Conservation (phyloP, 2,329 filamentous ascomycete species). For the Arthroderma sp. region DNA sequence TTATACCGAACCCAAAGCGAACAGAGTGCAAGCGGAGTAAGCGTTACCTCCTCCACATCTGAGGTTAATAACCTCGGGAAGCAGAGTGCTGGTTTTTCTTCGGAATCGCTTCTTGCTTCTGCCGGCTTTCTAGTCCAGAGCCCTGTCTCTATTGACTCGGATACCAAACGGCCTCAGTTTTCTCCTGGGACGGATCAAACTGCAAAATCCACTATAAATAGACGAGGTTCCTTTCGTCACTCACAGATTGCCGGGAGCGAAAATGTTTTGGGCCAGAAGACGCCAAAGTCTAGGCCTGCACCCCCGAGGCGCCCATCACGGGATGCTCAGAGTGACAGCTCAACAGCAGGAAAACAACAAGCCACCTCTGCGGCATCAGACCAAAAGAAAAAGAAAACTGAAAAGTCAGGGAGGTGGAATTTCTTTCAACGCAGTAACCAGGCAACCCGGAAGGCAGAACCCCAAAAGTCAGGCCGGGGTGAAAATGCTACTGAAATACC, state of each 20-base stretch:
- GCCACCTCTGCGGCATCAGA: background rate
- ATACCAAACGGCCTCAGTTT: background rate
- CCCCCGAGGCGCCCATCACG: background rate
- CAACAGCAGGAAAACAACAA: conserved; percentile 6
- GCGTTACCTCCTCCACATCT: conserved; percentile 16
- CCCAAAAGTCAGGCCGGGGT: background rate
- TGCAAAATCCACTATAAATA: conserved; percentile 8
- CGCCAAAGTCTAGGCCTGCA: background rate
- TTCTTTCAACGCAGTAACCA: conserved; percentile 40
- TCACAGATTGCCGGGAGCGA: conserved; percentile 17
- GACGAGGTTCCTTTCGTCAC: conserved; percentile 15
- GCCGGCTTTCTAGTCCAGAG: conserved; percentile 17
- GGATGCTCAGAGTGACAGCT: background rate
- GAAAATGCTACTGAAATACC: conserved; percentile 44
- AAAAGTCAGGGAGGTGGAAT: conserved; percentile 41
- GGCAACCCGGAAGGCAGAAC: conserved; percentile 15
- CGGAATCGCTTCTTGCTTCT: conserved; percentile 21
- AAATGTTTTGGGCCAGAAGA: conserved; percentile 1
- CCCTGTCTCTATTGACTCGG: conserved; percentile 19
- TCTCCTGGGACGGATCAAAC: background rate
- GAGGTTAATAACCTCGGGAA: too few relatives aligned
- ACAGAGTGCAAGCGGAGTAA: conserved; percentile 25
- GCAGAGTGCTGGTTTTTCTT: conserved; percentile 16
- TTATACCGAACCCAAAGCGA: conserved; percentile 28
- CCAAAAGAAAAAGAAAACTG: conserved; percentile 14